Evolutionary conservation across 306 rosid species (phyloP), one percentile per base, ranked within the genome.

Genomic region (Vigna angularis): DNA sequence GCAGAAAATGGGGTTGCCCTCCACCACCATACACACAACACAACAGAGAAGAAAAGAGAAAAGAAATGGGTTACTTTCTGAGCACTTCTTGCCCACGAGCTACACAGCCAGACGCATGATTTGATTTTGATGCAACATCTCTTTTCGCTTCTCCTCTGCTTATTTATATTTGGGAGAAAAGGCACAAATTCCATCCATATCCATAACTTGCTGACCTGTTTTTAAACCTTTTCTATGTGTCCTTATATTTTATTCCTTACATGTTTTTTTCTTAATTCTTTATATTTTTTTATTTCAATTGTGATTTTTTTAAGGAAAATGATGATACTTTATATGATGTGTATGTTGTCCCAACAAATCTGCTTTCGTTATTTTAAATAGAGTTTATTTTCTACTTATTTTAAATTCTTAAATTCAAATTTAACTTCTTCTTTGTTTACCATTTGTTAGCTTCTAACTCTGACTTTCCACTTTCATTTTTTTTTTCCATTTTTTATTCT

Each of bases 1-100:
- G 79, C 70, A 34, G 66, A 20, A 73, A 66, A 52, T 72, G 67
- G 5, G 67, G 58, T 62, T 76, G 20, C 47, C 62, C 22, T 32
- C 8, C 40, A 67, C 51, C 59, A 15, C 44, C 10, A 66, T 3
- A 8, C 14, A 62, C 67, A 30, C 12, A 42, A 4, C 2, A 61
- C 13, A 42, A 4, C 2, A 61, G 57, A 65, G 72, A 50, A 64
- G 56, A 38, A 55, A 66, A 8, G n/a, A 76, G 6, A 26, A 10
- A 74, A 34, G 16, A 68, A 26, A 11, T 11, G 72, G 17, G 15
- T 40, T 53, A 36, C 12, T 53, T 65, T 74, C 52, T 44, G 52
- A 65, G 13, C 20, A 65, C 62, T 73, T 72, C 44, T 66, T 26
- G 1, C 8, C 70, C 55, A 66, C 49, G 4, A 28, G 32, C 32